Conservation (phyloP, 495 filamentous ascomycete genomes). For the Annulohypoxylon bovei region DNA sequence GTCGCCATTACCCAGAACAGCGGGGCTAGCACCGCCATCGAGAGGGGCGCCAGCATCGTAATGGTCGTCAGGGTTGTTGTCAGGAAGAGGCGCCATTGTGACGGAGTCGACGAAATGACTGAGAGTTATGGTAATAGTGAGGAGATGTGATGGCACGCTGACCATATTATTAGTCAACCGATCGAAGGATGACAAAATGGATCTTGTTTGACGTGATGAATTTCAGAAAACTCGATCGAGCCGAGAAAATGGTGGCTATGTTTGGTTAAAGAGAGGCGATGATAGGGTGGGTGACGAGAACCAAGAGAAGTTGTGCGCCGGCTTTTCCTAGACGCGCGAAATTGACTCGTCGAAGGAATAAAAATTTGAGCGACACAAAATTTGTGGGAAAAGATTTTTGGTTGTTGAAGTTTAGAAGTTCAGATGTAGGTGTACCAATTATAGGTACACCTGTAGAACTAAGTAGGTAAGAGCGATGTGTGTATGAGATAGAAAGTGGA, state of each 20-base stretch:
- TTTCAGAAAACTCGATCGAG: background rate
- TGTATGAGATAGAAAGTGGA: background rate
- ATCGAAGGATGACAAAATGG: constrained; percentile 11
- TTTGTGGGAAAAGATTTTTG: background rate
- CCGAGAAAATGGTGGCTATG: background rate
- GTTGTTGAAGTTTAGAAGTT: background rate
- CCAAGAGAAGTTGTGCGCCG: constrained; percentile 13
- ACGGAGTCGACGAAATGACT: background rate
- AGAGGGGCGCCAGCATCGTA: constrained; percentile 43
- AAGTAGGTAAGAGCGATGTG: background rate
- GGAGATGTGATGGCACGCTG: constrained; percentile 30
- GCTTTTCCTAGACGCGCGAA: background rate
- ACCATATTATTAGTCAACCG: constrained; percentile 39
- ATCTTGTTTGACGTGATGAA: constrained; percentile 30
- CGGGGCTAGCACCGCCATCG: constrained; percentile 39
- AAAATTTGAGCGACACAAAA: background rate
- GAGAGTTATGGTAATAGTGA: background rate
- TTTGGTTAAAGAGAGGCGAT: constrained; percentile 13
- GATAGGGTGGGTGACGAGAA: background rate
- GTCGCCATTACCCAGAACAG: constrained; percentile 25
- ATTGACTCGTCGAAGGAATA: background rate
- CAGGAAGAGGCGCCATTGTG: constrained; percentile 40
- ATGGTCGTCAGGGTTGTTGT: constrained; percentile 27
- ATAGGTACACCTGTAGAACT: background rate
- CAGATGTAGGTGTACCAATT: background rate